phyloP scores from a whole-genome alignment of 2,329 filamentous ascomycete genomes.

The Cytospora leucostoma region DNA sequence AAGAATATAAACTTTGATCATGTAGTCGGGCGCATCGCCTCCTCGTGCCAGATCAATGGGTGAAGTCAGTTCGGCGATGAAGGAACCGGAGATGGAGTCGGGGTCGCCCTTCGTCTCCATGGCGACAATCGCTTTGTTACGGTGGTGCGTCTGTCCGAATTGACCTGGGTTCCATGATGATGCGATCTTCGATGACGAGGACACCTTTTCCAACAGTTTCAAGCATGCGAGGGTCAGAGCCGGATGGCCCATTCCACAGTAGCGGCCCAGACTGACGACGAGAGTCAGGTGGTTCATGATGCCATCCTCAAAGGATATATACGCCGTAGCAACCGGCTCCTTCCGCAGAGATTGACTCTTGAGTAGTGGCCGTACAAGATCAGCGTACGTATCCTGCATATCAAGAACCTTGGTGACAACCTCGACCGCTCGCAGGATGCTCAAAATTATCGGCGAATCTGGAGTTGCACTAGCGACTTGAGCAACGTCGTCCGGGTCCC shows the following conservation, averaged over 20 bases:
- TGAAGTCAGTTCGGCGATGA: conserved; percentile 68
- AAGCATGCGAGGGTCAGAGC: conserved; percentile 79
- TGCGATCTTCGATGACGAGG: conserved; percentile 78
- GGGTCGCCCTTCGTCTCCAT: conserved; percentile 80
- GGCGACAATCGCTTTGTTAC: conserved; percentile 86
- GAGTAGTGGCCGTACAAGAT: conserved; percentile 80
- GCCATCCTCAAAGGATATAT: conserved; percentile 90
- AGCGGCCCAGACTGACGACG: conserved; percentile 80
- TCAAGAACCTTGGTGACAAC: conserved; percentile 82
- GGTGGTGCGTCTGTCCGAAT: conserved; percentile 59
- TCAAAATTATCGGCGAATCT: conserved; percentile 79
- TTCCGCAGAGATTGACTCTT: conserved; percentile 65
- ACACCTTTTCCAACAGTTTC: conserved; percentile 80
- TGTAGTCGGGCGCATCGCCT: conserved; percentile 69
- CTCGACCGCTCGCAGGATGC: conserved; percentile 77
- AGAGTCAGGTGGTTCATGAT: conserved; percentile 78
- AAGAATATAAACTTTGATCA: conserved; percentile 81
- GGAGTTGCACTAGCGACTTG: conserved; percentile 72
- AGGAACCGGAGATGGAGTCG: conserved; percentile 73
- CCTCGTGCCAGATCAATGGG: conserved; percentile 73
- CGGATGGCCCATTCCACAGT: conserved; percentile 81
- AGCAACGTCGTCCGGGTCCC: conserved; percentile 60
- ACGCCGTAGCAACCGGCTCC: conserved; percentile 68
- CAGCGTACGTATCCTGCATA: conserved; percentile 86
- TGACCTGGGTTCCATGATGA: conserved; percentile 66